Conservation (phyloP, 768 basidiomycete genomes). For the Lenzites betulinus region DNA sequence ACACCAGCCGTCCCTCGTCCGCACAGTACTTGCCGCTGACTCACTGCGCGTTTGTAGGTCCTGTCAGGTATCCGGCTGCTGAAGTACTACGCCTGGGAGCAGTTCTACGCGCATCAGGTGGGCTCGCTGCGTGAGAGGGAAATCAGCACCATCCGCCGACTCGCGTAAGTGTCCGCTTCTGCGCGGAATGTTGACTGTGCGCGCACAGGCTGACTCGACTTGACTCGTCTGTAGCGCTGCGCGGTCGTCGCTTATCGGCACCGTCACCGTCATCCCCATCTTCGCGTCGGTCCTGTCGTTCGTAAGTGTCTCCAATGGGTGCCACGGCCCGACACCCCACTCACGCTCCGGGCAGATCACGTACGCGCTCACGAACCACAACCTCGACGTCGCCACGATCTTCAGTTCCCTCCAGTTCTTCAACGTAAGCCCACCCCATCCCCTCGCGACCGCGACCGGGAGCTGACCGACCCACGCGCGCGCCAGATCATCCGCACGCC, state of each 20-base stretch:
- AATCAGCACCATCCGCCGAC: conserved; percentile 51
- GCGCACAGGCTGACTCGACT: not conserved
- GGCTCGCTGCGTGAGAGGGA: conserved; percentile 69
- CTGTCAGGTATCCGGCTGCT: conserved; percentile 87
- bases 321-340: not conserved
- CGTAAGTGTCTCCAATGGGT: conserved; percentile 36
- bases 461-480: not conserved
- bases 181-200: too few relatives aligned
- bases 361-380: conserved; percentile 61
- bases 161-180: conserved; percentile 29
- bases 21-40: too few relatives aligned
- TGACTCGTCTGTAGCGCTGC: conserved; percentile 23
- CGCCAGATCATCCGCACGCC: conserved; percentile 59
- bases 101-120: conserved; percentile 75
- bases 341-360: conserved; percentile 48
- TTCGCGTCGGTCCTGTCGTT: conserved; percentile 79
- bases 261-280: conserved; percentile 55
- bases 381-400: conserved; percentile 67
- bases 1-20: too few relatives aligned
- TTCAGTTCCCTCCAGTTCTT: conserved; percentile 88
- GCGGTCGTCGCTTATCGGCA: conserved; percentile 39
- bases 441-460: not conserved
- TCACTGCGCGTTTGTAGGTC: too few relatives aligned
- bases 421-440: conserved; percentile 57
- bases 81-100: conserved; percentile 91